Evolutionary conservation across 1,284 basidiomycete species (phyloP), one percentile per base, ranked within the genome.

Genomic region (Rhodotorula sp.): DNA sequence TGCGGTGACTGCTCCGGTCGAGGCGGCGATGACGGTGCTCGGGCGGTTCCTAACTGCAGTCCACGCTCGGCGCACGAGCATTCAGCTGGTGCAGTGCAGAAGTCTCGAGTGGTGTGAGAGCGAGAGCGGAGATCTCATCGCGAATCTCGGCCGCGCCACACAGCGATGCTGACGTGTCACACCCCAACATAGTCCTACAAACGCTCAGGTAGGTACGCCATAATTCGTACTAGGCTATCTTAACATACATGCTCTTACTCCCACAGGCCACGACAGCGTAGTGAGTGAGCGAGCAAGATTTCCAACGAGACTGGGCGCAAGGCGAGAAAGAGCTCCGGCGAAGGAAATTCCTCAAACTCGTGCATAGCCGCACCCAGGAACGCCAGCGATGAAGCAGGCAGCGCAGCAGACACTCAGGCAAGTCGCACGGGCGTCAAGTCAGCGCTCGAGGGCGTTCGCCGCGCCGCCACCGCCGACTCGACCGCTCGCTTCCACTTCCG

Each of bases 371-470:
- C 58, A 26, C 58, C 3, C 43, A 26, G 39, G 18, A 16, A 23
- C 31, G 7, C 34, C 5, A 12, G 52, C 43, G n/a, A 71, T 73
- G 65, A 70, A 69, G 62, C 69, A 68, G 51, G 66, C 68, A 46
- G 71, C 64, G 12, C 61, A 54, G 21, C 56, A 46, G 26, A 62
- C 67, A 5, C 65, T 65, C 26, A 26, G 23, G 5, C 65, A 56
- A 47, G 70, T 43, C 14, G 49, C 61, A 1, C 31, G 48, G 39
- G 34, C 62, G 48, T 26, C 43, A 54, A 26, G 58, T 16, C 8
- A 43, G 21, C 48, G 46, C 47, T 26, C 61, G 18, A 23, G 29
- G 10, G 57, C 34, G 21, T 29, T 46, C 21, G 34, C 47, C 29
- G 43, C 66, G 14, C 48, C 16, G 54, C 54, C 54, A 56, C 59